These are phyloP conservation scores for Linderina pennispora DNA, from an alignment of 192 early-diverging fungal species.

Conservation along the genomic window DNA sequence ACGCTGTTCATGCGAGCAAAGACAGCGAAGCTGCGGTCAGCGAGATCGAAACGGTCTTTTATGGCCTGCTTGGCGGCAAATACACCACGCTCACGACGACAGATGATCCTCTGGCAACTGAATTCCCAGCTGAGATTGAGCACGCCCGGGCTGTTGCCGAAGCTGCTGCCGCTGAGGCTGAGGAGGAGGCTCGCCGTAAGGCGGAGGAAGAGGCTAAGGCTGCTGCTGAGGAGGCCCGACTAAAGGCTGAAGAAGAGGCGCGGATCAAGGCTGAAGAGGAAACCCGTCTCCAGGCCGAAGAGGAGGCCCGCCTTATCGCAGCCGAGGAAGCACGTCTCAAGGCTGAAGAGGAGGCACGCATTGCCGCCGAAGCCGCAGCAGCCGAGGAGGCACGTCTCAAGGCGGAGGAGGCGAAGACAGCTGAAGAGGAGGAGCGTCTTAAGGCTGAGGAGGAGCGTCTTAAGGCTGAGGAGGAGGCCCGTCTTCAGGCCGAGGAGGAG, in stretches of 20 bases:
- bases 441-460: neutral
- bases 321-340: too few relatives aligned
- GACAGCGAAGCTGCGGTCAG: constrained; percentile 12
- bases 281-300: too few relatives aligned
- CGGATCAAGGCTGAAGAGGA: too few relatives aligned
- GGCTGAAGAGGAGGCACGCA: too few relatives aligned
- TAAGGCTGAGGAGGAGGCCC: too few relatives aligned
- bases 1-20: constrained; percentile 53
- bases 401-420: neutral
- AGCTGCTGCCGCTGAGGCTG: constrained; percentile 2
- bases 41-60: constrained; percentile 33
- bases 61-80: constrained; percentile 17
- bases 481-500: too few relatives aligned
- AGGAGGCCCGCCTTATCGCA: too few relatives aligned
- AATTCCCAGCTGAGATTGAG: neutral
- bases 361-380: neutral
- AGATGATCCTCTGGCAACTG: constrained; percentile 21
- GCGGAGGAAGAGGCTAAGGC: neutral
- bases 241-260: too few relatives aligned
- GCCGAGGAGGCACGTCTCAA: neutral
- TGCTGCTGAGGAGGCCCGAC: too few relatives aligned
- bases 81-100: constrained; percentile 14
- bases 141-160: neutral
- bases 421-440: constrained; percentile 1
- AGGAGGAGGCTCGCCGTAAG: neutral